Conservation (phyloP, 1,139 yeast genomes). For the Candida pseudoviswanathii region DNA sequence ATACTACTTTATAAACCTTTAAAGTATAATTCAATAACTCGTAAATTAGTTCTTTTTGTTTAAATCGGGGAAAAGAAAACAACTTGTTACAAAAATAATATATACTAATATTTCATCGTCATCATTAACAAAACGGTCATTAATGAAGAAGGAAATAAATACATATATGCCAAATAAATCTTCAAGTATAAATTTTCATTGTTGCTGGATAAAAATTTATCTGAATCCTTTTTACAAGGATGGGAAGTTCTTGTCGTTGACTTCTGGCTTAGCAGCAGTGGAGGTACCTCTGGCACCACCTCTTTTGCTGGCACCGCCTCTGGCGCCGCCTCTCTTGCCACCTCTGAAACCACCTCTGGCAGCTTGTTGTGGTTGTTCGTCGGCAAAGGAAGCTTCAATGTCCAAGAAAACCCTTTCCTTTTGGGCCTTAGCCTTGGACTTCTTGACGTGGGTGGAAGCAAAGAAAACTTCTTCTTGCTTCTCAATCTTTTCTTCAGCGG, state of each 20-base stretch:
- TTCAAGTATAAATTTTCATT: background rate
- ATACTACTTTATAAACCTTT: background rate
- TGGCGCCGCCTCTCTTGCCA: conserved; percentile 43
- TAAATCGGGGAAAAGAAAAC: background rate
- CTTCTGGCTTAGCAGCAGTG: conserved; percentile 40
- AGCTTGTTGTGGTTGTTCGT: conserved; percentile 29
- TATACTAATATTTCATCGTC: conserved; percentile 4
- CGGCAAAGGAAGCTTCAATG: conserved; percentile 65
- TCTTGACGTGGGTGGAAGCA: conserved; percentile 60
- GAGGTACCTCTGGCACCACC: conserved; percentile 31
- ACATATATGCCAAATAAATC: conserved; percentile 3
- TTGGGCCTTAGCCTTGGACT: conserved; percentile 59
- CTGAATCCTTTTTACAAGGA: conserved; percentile 38
- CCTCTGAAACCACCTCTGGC: conserved; percentile 29
- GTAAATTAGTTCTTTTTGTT: background rate
- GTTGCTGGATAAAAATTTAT: background rate
- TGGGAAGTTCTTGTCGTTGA: conserved; percentile 66
- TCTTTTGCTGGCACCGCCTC: conserved; percentile 21
- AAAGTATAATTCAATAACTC: conserved; percentile 1
- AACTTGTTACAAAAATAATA: conserved; percentile 2
- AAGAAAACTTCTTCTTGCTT: conserved; percentile 60
- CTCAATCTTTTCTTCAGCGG: conserved; percentile 62
- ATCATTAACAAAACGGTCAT: background rate
- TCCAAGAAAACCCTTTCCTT: conserved; percentile 74
- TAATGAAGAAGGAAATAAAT: background rate